These are phyloP conservation scores for Eragrostis nindensis DNA, from an alignment of 176 grass and related monocot genomes.

Conservation along the genomic window DNA sequence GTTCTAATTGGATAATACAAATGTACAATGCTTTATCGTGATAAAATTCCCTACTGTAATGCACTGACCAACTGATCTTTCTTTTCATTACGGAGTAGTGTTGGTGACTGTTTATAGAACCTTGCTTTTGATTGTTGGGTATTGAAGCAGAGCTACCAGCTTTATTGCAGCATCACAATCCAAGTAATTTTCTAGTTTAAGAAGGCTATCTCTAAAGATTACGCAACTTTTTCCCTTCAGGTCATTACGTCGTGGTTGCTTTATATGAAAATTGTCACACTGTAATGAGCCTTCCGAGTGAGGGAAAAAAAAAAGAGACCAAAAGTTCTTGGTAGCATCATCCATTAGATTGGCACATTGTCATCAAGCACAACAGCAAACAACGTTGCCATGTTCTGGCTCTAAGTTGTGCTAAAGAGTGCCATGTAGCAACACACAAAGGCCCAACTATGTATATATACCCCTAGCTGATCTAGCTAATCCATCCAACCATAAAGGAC, in stretches of 20 bases:
- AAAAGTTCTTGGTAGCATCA: neutral
- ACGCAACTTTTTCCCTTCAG: too few relatives aligned
- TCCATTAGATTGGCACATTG: conserved; percentile 32
- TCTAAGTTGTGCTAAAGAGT: neutral
- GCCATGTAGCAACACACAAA: conserved; percentile 15
- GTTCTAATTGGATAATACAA: conserved; percentile 6
- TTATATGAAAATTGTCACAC: neutral
- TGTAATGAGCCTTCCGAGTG: neutral
- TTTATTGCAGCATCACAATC: too few relatives aligned
- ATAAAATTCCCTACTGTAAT: neutral
- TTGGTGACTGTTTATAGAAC: neutral
- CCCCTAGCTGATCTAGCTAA: conserved; percentile 49
- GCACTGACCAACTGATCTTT: neutral
- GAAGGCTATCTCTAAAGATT: too few relatives aligned
- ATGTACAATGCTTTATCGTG: neutral
- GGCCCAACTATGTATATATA: conserved; percentile 42
- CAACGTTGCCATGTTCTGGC: conserved; percentile 4
- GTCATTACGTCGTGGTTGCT: too few relatives aligned
- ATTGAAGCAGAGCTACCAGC: neutral
- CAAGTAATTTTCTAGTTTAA: too few relatives aligned
- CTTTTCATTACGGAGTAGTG: neutral
- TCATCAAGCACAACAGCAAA: conserved; percentile 30
- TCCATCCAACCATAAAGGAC: neutral
- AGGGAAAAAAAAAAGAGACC: neutral
- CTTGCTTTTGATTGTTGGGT: neutral